phyloP scores from a whole-genome alignment of 1,284 basidiomycete species.

The Apiotrichum porosum region DNA sequence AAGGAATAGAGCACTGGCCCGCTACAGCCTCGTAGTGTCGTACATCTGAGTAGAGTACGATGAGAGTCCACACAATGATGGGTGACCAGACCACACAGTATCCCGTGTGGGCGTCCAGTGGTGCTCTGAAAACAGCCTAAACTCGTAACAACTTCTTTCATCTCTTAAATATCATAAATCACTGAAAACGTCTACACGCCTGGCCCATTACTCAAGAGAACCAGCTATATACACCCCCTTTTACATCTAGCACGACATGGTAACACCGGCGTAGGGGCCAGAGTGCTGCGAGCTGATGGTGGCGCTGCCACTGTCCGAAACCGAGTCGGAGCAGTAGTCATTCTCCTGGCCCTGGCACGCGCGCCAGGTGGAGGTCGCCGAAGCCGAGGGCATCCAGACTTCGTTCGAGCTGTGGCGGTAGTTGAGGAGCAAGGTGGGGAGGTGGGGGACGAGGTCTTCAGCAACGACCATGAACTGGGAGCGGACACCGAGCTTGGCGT shows the following conservation, averaged over 20 bases:
- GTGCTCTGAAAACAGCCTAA: no score
- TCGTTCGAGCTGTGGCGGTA: conserved; percentile 21
- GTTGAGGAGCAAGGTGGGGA: conserved; percentile 20
- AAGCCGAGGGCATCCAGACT: conserved; percentile 18
- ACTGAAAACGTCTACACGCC: no score
- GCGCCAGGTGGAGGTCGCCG: conserved; percentile 4
- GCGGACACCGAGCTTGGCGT: conserved; percentile 14
- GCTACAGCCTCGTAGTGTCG: no score
- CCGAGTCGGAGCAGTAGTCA: conserved; percentile 4
- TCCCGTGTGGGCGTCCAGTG: no score
- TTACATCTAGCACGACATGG: neutral
- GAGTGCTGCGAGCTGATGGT: neutral
- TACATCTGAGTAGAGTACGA: no score
- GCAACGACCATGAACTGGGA: conserved; percentile 23
- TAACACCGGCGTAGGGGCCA: neutral
- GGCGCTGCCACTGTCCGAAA: neutral
- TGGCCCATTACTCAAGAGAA: no score
- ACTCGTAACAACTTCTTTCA: no score
- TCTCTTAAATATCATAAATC: no score
- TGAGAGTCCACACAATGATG: no score
- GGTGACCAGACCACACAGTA: no score
- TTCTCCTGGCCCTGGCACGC: conserved; percentile 27
- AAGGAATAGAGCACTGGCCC: no score
- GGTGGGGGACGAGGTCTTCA: conserved; percentile 26
- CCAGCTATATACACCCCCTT: no score